Base-by-base conservation (phyloP, 148 eudicot genomes). In the Limonium bicolor region DNA sequence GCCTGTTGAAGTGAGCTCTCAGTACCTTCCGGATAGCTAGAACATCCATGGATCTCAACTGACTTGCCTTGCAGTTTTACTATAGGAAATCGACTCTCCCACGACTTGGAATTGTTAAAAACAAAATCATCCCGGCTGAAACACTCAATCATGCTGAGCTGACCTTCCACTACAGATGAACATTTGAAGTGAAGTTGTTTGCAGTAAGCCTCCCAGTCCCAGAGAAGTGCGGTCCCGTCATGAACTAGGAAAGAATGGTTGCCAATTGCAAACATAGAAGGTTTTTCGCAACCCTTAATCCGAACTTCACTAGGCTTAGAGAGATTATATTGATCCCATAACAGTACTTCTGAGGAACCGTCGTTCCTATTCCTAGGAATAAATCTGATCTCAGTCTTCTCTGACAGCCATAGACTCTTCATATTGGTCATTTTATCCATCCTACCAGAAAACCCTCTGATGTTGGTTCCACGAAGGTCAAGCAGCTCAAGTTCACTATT, bases 31-130 rank as follows among this genome's bases (percentile, higher is more conserved):
- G 48, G 48, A 19, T 23, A 43, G 48, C 18, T 14, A 0, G 48
- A 43, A 14, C 24, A 43, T 13, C 48, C 48, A 43, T 43, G 48
- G 48, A 43, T 25, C 48, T 43, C 48, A 20, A 43, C 48, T 0
- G 48, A 43, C 27, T 28, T 28, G 19, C 19, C 13, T 6, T 43
- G 48, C 12, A 31, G 48, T 24, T 23, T 24, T 2, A 24, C 7
- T 14, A 23, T 23, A n/a, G 48, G 48, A 2, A 3, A 18, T n/a
- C 27, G 24, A n/a, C 31, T 13, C 13, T 17, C 48, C 31, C 24
- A 25, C 24, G 48, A 20, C 7, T 13, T 28, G 19, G 24, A 12
- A 26, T 31, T 31, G 24, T 43, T 43, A 7, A 43, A 43, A 12
- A 43, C 48, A 18, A 43, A 7, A 10, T 43, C 48, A 20, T 6